phyloP scores from a whole-genome alignment of 2,329 filamentous ascomycete species.

The Colletotrichum gloeosporioides region DNA sequence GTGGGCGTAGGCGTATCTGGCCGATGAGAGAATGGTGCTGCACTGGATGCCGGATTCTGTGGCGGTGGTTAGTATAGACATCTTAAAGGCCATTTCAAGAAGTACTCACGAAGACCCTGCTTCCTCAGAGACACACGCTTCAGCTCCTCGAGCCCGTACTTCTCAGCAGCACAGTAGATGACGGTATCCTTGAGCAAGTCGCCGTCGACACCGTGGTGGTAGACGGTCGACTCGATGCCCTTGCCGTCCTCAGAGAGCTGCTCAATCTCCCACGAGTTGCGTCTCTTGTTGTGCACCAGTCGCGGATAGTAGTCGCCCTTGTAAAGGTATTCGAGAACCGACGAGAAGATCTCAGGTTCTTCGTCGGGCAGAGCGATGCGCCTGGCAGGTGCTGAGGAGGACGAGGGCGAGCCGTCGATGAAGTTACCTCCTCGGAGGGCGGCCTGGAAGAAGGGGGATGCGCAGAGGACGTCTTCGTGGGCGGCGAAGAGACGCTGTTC shows the following conservation, averaged over 20 bases:
- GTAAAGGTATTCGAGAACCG: constrained; percentile 89
- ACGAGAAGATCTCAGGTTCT: constrained; percentile 89
- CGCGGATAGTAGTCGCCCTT: constrained; percentile 93
- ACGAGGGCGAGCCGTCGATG: constrained; percentile 55
- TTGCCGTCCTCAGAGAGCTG: constrained; percentile 54
- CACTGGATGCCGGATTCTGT: constrained; percentile 79
- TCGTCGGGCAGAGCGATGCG: constrained; percentile 83
- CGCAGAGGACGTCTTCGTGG: constrained; percentile 82
- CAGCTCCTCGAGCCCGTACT: constrained; percentile 82
- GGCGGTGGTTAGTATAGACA: neutral
- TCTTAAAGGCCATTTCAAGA: neutral
- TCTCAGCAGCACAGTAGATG: constrained; percentile 88
- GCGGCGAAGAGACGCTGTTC: constrained; percentile 89
- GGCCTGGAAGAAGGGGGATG: constrained; percentile 79
- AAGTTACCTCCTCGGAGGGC: constrained; percentile 67
- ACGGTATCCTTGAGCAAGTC: constrained; percentile 86
- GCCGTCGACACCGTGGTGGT: constrained; percentile 67
- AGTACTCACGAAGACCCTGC: constrained; percentile 77
- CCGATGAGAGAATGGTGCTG: constrained; percentile 83
- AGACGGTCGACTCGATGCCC: constrained; percentile 69
- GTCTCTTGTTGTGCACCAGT: constrained; percentile 80
- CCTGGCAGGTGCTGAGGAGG: constrained; percentile 45
- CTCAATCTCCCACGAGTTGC: constrained; percentile 84
- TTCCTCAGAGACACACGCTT: constrained; percentile 87
- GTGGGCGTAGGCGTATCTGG: constrained; percentile 88